These are phyloP conservation scores for Penicillium thymicola DNA, from an alignment of 2,329 filamentous ascomycete species.

Conservation along the genomic window DNA sequence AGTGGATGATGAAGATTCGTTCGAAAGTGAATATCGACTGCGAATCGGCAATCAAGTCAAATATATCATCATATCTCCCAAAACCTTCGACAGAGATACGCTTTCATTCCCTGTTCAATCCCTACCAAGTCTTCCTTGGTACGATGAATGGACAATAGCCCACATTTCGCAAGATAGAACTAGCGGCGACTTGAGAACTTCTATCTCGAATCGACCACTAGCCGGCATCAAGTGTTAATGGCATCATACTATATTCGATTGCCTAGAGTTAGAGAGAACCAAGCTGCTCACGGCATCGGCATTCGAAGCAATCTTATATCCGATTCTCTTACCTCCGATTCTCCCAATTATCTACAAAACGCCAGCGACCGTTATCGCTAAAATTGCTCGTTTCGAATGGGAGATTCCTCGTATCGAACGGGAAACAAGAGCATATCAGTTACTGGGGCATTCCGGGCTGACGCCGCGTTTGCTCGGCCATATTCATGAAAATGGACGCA, in stretches of 20 bases:
- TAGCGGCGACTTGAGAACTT: slow-evolving; percentile 27
- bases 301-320: slow-evolving; percentile 25
- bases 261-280: slow-evolving; percentile 26
- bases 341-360: slow-evolving; percentile 12
- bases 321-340: slow-evolving; percentile 13
- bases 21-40: too few species aligned
- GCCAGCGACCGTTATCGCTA: slow-evolving; percentile 26
- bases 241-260: slow-evolving; percentile 24
- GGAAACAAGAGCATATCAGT: slow-evolving; percentile 26
- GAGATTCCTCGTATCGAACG: slow-evolving; percentile 9
- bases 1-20: too few species aligned
- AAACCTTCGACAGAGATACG: slow-evolving; percentile 2
- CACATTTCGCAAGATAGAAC: slow-evolving; percentile 5
- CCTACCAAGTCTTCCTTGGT: slow-evolving; percentile 1
- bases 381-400: slow-evolving; percentile 36
- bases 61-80: too few species aligned
- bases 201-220: slow-evolving; percentile 21
- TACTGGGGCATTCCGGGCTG: slow-evolving; percentile 24
- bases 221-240: slow-evolving; percentile 25
- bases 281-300: slow-evolving; percentile 25
- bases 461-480: slow-evolving; percentile 38
- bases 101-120: slow-evolving; percentile 5
- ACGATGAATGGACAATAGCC: slow-evolving; percentile 3
- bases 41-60: too few species aligned
- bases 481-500: slow-evolving; percentile 16